These are phyloP conservation scores for Aspergillus pseudoglaucus DNA, from an alignment of 2,329 filamentous ascomycete species.

Conservation along the genomic window DNA sequence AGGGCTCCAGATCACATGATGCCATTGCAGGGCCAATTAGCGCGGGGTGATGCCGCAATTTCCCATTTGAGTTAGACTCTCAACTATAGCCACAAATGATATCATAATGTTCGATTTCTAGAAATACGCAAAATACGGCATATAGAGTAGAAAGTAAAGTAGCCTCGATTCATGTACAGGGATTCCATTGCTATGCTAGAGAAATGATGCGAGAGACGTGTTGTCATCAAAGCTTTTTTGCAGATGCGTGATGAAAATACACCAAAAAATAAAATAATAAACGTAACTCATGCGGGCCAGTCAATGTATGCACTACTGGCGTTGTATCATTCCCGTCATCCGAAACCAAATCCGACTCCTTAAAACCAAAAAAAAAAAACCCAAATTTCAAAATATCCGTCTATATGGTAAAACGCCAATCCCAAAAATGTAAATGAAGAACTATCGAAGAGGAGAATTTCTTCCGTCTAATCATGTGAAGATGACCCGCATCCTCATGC, in stretches of 20 bases:
- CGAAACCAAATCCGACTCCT: neutral
- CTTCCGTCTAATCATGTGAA: slow-evolving; percentile 1
- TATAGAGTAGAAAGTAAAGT: too few relatives aligned
- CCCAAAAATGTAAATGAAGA: neutral
- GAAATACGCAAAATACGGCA: too few relatives aligned
- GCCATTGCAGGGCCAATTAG: too few relatives aligned
- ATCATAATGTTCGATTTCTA: neutral
- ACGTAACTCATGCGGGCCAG: slow-evolving; percentile 7
- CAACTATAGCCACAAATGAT: neutral
- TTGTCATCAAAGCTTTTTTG: neutral
- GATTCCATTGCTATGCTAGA: too few relatives aligned
- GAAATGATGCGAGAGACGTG: too few relatives aligned
- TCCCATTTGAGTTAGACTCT: too few relatives aligned
- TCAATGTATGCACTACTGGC: slow-evolving; percentile 1
- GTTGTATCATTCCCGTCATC: slow-evolving; percentile 3
- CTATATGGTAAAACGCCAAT: slow-evolving; percentile 13
- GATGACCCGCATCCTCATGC: neutral
- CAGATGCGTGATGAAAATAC: neutral
- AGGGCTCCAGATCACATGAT: neutral
- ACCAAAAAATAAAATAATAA: neutral
- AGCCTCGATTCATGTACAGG: too few relatives aligned
- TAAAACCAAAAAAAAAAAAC: neutral
- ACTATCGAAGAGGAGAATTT: slow-evolving; percentile 3
- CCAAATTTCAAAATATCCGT: slow-evolving; percentile 3
- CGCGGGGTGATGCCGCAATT: too few relatives aligned